Conservation (phyloP, 495 filamentous ascomycete species). For the Xanthoparmelia taractica region DNA sequence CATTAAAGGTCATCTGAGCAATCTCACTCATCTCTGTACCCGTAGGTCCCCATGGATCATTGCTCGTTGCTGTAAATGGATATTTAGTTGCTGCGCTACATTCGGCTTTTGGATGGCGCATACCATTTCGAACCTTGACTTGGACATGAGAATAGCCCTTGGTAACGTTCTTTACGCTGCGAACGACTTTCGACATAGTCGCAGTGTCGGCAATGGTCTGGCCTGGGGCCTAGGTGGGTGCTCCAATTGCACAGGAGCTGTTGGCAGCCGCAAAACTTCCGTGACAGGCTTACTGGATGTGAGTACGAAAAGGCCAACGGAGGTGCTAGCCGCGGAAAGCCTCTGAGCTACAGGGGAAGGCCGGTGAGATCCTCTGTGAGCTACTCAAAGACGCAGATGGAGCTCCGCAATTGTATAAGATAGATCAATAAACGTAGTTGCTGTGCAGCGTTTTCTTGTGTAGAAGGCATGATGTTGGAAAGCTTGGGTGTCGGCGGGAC, state of each 20-base stretch:
- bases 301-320: not conserved
- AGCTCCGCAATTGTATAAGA: not conserved
- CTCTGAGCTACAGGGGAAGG: not conserved
- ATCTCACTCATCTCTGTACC: constrained; percentile 99
- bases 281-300: not conserved
- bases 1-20: constrained; percentile 92
- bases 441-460: not conserved
- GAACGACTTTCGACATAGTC: constrained; percentile 91
- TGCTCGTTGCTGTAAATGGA: constrained; percentile 72
- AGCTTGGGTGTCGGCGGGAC: not conserved
- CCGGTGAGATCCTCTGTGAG: not conserved
- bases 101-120: constrained; percentile 25
- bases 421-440: not conserved
- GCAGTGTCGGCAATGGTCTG: not conserved
- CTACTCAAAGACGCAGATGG: not conserved
- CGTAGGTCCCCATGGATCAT: constrained; percentile 98
- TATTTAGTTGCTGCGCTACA: constrained; percentile 16
- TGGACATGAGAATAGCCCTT: constrained; percentile 97
- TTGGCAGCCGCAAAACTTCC: not conserved
- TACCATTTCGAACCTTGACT: constrained; percentile 99
- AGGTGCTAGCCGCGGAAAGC: not conserved
- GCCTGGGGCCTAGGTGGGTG: not conserved
- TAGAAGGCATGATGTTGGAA: not conserved
- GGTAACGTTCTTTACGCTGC: constrained; percentile 99
- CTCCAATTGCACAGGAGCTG: not conserved